phyloP scores from a whole-genome alignment of 495 filamentous ascomycete genomes.

The Echria macrotheca region DNA sequence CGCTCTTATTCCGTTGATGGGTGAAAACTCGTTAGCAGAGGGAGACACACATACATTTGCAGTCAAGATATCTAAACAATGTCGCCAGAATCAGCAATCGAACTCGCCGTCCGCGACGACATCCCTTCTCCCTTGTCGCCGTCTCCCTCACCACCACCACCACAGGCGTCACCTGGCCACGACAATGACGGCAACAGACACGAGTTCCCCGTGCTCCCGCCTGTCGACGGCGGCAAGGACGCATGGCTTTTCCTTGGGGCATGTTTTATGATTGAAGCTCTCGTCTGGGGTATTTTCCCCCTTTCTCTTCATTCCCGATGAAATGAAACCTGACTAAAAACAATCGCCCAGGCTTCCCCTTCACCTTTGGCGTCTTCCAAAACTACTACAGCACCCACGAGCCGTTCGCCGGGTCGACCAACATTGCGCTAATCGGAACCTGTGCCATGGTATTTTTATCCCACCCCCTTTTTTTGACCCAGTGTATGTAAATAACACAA shows the following conservation, averaged over 20 bases:
- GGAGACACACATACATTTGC: too few relatives aligned
- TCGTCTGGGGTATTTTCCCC: constrained; percentile 55
- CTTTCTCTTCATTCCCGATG: background rate
- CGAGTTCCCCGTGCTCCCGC: constrained; percentile 47
- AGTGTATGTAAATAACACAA: constrained; percentile 7
- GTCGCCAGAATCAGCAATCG: too few relatives aligned
- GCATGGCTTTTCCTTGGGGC: constrained; percentile 62
- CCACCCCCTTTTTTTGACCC: background rate
- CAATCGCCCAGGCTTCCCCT: constrained; percentile 56
- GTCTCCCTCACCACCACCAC: too few relatives aligned
- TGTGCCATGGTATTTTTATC: constrained; percentile 32
- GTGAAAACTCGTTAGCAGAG: too few relatives aligned
- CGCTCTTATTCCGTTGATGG: too few relatives aligned
- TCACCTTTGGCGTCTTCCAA: constrained; percentile 51
- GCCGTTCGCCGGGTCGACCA: constrained; percentile 31
- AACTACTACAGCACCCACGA: constrained; percentile 40
- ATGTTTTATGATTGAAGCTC: constrained; percentile 58
- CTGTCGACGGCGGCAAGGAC: constrained; percentile 53
- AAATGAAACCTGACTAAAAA: background rate
- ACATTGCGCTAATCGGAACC: constrained; percentile 40
- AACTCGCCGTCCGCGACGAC: too few relatives aligned
- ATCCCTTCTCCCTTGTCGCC: too few relatives aligned
- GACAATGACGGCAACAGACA: too few relatives aligned
- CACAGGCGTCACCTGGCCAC: too few relatives aligned
- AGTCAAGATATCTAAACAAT: too few relatives aligned